phyloP scores from a whole-genome alignment of 352 stramenopile species.

The Phytopythium cucurbitacearum region DNA sequence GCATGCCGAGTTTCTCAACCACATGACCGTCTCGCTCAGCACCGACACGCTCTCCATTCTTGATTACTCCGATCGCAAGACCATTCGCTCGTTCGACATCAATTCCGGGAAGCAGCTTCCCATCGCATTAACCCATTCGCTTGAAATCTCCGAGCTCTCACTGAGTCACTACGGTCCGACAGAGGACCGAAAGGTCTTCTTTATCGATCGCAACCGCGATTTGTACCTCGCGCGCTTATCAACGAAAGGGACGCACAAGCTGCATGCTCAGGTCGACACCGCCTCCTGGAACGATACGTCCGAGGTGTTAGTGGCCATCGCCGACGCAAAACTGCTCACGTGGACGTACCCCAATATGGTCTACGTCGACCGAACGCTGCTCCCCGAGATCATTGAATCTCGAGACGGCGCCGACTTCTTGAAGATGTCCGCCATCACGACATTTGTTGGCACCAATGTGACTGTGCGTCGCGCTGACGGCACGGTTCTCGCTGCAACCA shows the following conservation, averaged over 20 bases:
- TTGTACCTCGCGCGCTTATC: conserved; percentile 71
- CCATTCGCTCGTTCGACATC: conserved; percentile 88
- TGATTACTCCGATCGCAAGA: conserved; percentile 87
- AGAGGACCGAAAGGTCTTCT: conserved; percentile 81
- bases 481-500: conserved; percentile 71
- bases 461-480: conserved; percentile 86
- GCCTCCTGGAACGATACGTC: conserved; percentile 87
- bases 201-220: conserved; percentile 88
- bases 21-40: conserved; percentile 80
- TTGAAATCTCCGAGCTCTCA: conserved; percentile 80
- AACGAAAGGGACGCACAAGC: conserved; percentile 69
- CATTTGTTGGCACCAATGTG: conserved; percentile 84
- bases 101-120: conserved; percentile 77
- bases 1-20: conserved; percentile 86
- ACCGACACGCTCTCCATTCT: conserved; percentile 86
- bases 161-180: conserved; percentile 75
- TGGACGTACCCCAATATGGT: conserved; percentile 92
- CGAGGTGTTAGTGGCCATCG: conserved; percentile 86
- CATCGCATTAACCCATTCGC: conserved; percentile 52
- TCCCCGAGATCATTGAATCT: conserved; percentile 71
- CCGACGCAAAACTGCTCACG: conserved; percentile 85
- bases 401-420: conserved; percentile 79
- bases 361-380: conserved; percentile 89
- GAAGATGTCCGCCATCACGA: conserved; percentile 83
- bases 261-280: conserved; percentile 89